Evolutionary conservation across 495 filamentous ascomycete genomes (phyloP).

Genomic region (Aspergillus coremiiformis): DNA sequence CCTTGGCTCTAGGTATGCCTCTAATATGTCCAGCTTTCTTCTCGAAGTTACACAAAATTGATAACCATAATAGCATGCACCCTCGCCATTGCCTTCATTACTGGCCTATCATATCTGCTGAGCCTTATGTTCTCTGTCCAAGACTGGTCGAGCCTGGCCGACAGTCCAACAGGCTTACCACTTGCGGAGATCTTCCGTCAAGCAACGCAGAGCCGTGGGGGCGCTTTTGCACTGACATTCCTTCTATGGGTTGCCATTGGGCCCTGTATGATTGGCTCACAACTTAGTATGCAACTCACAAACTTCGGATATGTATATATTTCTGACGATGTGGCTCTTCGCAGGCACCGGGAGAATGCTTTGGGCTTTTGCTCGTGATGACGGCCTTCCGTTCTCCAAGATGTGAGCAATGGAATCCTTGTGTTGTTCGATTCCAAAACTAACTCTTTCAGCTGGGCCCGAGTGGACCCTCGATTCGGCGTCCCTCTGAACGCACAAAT

Average conservation of each 20-base stretch:
- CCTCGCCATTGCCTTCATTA: constrained; percentile 40
- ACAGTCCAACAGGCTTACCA: constrained; percentile 50
- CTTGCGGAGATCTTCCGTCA: constrained; percentile 67
- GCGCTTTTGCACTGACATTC: constrained; percentile 47
- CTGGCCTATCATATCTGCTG: constrained; percentile 36
- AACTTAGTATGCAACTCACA: constrained; percentile 31
- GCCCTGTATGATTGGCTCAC: constrained; percentile 42
- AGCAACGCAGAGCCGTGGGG: constrained; percentile 57
- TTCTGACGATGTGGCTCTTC: constrained; percentile 31
- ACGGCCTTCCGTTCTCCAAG: constrained; percentile 33
- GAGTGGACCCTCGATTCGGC: constrained; percentile 18
- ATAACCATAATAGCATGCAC: constrained; percentile 26
- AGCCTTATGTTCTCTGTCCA: constrained; percentile 42
- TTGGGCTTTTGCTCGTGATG: constrained; percentile 71
- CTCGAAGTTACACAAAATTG: too few species aligned
- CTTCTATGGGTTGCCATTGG: constrained; percentile 50
- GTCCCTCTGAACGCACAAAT: constrained; percentile 55
- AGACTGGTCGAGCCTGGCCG: constrained; percentile 27
- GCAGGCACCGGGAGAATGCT: constrained; percentile 59
- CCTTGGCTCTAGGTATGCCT: constrained; percentile 25
- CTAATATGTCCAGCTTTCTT: neutral
- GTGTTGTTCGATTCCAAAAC: neutral
- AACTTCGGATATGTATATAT: neutral
- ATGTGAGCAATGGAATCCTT: constrained; percentile 13
- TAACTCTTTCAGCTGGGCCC: constrained; percentile 19